Evolutionary conservation across 176 grass and related monocot genomes (phyloP).

Genomic region (Pharus latifolius): DNA sequence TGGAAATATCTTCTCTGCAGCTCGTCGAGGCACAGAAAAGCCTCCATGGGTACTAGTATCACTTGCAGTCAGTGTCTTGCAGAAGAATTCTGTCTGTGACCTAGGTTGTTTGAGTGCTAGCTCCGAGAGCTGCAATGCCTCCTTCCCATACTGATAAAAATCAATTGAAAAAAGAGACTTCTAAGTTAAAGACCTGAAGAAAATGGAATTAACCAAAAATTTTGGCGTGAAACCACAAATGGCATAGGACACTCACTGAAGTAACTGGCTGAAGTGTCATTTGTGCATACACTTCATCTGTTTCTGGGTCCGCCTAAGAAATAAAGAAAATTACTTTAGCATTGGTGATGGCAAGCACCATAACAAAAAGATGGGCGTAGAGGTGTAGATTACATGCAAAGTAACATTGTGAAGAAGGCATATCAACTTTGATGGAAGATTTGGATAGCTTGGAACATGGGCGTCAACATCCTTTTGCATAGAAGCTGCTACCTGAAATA

Average conservation of each 20-base stretch:
- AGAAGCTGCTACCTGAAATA: constrained; percentile 56
- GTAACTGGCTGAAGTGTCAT: constrained; percentile 68
- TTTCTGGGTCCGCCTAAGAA: constrained; percentile 59
- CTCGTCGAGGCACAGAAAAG: constrained; percentile 59
- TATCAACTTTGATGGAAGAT: constrained; percentile 52
- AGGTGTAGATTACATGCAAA: constrained; percentile 45
- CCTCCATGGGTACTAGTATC: constrained; percentile 72
- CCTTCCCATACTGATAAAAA: constrained; percentile 48
- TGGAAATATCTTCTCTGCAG: constrained; percentile 64
- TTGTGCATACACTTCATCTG: constrained; percentile 73
- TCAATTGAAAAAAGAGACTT: background rate
- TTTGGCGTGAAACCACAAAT: background rate
- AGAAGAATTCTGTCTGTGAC: constrained; percentile 58
- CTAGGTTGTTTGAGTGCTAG: constrained; percentile 52
- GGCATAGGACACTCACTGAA: constrained; percentile 7
- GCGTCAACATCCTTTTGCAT: constrained; percentile 59
- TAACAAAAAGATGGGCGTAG: background rate
- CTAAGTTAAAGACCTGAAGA: background rate
- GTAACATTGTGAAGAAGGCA: constrained; percentile 58
- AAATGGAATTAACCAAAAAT: background rate
- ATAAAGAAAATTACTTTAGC: background rate
- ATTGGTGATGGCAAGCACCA: background rate
- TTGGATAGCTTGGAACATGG: constrained; percentile 68
- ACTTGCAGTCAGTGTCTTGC: constrained; percentile 66
- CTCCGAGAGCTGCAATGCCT: constrained; percentile 47